These are phyloP conservation scores for Pseudoneurospora amorphoporcata DNA, from an alignment of 495 filamentous ascomycete genomes.

Conservation along the genomic window DNA sequence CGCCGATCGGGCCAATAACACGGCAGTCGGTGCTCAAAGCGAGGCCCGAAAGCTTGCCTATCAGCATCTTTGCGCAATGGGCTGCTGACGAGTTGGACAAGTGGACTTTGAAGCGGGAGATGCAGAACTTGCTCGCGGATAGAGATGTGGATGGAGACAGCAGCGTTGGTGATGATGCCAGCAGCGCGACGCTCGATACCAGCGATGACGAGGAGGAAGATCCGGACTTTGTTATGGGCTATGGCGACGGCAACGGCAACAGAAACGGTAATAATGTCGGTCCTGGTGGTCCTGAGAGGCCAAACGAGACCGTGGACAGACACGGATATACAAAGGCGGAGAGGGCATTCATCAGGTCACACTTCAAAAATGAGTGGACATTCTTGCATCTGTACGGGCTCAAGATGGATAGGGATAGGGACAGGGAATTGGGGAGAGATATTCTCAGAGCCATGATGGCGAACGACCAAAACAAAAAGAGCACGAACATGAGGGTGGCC, in stretches of 20 bases:
- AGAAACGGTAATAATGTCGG: neutral
- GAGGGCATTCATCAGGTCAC: neutral
- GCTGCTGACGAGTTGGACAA: neutral
- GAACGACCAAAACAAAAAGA: neutral
- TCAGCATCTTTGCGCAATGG: neutral
- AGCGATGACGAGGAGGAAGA: neutral
- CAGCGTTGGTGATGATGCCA: neutral
- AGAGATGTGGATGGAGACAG: neutral
- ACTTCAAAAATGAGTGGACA: neutral
- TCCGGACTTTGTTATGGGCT: neutral
- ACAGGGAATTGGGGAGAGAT: neutral
- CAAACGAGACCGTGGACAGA: neutral
- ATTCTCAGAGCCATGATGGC: neutral
- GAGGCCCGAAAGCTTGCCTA: neutral
- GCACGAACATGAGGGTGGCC: neutral
- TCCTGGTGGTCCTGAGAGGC: neutral
- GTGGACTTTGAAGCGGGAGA: neutral
- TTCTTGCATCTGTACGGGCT: neutral
- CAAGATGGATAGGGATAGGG: neutral
- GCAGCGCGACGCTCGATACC: neutral
- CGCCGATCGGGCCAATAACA: neutral
- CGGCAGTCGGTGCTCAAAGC: neutral
- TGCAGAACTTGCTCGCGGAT: neutral
- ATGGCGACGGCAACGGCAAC: neutral
- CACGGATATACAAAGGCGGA: neutral